Conservation (phyloP, 805 yeast species). For the Candida rishiriensis region DNA sequence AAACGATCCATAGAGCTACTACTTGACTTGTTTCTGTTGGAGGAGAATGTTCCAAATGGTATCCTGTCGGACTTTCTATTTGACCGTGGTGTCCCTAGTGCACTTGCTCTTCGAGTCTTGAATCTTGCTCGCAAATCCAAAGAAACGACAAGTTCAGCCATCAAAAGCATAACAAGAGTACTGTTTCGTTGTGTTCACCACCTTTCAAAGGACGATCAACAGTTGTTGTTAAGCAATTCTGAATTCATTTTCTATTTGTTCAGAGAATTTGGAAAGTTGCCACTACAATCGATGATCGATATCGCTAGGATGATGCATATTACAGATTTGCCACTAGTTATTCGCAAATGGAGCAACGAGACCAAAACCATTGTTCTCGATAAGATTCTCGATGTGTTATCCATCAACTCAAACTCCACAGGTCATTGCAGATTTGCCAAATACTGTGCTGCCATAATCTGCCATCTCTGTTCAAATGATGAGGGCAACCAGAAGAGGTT, state of each 20-base stretch:
- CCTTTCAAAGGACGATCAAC: not conserved
- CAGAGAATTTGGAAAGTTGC: conserved; percentile 10
- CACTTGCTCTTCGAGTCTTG: not conserved
- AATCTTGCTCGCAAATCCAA: too few relatives aligned
- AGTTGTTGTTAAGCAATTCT: not conserved
- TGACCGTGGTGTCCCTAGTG: not conserved
- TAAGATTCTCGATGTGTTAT: conserved; percentile 13
- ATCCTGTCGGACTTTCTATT: not conserved
- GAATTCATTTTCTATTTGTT: conserved; percentile 14
- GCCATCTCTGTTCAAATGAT: conserved; percentile 12
- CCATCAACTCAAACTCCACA: conserved; percentile 9
- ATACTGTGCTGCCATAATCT: conserved; percentile 11
- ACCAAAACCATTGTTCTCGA: conserved; percentile 6
- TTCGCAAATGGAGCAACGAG: not conserved
- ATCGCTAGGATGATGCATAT: conserved; percentile 10
- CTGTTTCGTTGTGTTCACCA: too few relatives aligned
- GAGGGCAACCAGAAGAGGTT: conserved; percentile 10
- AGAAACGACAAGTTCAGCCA: too few relatives aligned
- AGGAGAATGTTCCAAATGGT: not conserved
- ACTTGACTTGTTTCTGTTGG: not conserved
- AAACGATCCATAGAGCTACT: not conserved
- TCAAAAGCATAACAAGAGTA: too few relatives aligned
- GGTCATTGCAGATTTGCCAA: conserved; percentile 11
- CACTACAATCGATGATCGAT: conserved; percentile 13
- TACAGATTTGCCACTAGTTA: not conserved